Evolutionary conservation across 768 basidiomycete species (phyloP), one percentile per base, ranked within the genome.

Genomic region (Suillus cothurnatus): DNA sequence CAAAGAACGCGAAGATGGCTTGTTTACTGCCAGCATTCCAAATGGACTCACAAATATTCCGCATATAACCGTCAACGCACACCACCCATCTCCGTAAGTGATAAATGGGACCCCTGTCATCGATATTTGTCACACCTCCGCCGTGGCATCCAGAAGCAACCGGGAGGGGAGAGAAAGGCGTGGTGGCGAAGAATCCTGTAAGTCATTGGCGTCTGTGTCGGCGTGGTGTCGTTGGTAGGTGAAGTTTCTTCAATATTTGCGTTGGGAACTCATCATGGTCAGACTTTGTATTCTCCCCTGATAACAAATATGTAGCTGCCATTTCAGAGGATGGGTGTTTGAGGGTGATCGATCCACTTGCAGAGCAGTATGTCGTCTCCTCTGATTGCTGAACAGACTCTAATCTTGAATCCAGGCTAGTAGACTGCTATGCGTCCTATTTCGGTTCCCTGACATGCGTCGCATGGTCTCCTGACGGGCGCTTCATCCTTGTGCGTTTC

Each of bases 281-380:
- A 95, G 95, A 94, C 69, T 93, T 97, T 72, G 91, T 90, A 2
- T 97, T 97, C 77, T 95, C 95, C 15, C 95, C 96, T 0, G 97
- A 99, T 71, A 91, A 94, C 34, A 90, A 92, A 77, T 89, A 91
- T 67, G 88, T 97, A 28, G 97, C 93, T 0, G 91, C 90, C 0
- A 93, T 94, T 31, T 90, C 93, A 14, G 97, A 98, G 70, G 97
- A 98, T 71, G 96, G 97, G 0, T 93, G 90, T 74, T 76, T 99
- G 67, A 81, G 96, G 69, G 88, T 99, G 15, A 91, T 99, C 38
- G 96, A 99, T 72, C 89, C 93, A 1, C 79, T 92, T 58, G 89
- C 89, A 39, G 93, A 97, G 76, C 88, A 91, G 95, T 95, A 69
- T 71, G 89, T 77, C 31, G 14, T 38, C 19, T 47, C 34, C 17